phyloP scores from a whole-genome alignment of 768 basidiomycete species.

The Agaricus subrufescens region DNA sequence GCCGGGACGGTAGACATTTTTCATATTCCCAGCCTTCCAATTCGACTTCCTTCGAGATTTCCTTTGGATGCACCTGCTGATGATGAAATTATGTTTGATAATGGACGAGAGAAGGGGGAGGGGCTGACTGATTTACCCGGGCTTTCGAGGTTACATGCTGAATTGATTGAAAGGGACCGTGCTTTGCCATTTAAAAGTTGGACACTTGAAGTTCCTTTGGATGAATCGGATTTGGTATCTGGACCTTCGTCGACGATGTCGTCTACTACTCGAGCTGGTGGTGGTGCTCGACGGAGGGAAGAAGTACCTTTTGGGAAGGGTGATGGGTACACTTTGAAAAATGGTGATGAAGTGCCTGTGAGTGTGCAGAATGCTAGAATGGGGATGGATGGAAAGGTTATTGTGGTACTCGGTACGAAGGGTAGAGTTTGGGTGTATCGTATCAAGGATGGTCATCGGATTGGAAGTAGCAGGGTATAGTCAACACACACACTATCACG shows the following conservation, averaged over 20 bases:
- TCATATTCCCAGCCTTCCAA: slow-evolving; percentile 6
- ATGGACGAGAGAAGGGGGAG: neutral
- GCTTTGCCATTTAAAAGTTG: slow-evolving; percentile 2
- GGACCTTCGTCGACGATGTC: neutral
- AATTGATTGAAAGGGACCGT: slow-evolving; percentile 3
- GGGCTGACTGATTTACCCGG: neutral
- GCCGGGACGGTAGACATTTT: slow-evolving; percentile 5
- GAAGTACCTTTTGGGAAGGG: neutral
- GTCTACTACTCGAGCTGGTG: neutral
- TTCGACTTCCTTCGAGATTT: slow-evolving; percentile 2
- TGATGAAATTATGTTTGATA: neutral
- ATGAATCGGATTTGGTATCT: neutral
- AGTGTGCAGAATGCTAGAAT: slow-evolving; percentile 37
- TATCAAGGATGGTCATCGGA: neutral
- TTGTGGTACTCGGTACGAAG: slow-evolving; percentile 35
- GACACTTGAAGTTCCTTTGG: slow-evolving; percentile 5
- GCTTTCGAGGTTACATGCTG: neutral
- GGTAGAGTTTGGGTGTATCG: slow-evolving; percentile 40
- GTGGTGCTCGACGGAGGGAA: neutral
- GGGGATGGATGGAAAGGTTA: slow-evolving; percentile 34
- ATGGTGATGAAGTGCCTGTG: slow-evolving; percentile 10
- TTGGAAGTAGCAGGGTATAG: too few relatives aligned
- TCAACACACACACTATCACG: too few relatives aligned
- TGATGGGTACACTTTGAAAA: neutral
- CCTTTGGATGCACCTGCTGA: neutral